These are phyloP conservation scores for Apiospora saccharicola DNA, from an alignment of 2,329 filamentous ascomycete genomes.

Conservation along the genomic window DNA sequence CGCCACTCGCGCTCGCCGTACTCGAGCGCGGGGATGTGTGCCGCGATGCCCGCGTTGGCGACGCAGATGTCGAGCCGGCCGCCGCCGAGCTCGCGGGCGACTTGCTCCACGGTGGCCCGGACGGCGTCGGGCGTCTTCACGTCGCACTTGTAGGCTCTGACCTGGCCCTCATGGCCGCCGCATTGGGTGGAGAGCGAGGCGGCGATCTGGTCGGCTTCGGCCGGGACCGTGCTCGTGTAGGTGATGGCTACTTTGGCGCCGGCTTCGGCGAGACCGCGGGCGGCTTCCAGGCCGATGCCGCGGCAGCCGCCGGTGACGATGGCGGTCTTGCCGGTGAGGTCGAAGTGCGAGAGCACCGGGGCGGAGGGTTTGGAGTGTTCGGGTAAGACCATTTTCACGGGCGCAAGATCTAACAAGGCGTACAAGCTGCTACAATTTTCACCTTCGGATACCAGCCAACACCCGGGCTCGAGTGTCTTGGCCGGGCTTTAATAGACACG, in stretches of 20 bases:
- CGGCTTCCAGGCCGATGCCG: conserved; percentile 43
- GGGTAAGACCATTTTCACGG: conserved; percentile 38
- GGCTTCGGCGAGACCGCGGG: conserved; percentile 40
- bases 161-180: conserved; percentile 29
- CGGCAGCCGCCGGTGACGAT: conserved; percentile 41
- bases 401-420: not conserved
- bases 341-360: conserved; percentile 43
- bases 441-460: not conserved
- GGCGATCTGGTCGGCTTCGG: conserved; percentile 38
- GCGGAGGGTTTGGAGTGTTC: conserved; percentile 39
- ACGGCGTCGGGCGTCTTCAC: conserved; percentile 43
- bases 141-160: conserved; percentile 48
- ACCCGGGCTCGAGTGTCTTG: not conserved
- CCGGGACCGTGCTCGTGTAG: conserved; percentile 40
- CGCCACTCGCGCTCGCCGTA: conserved; percentile 49
- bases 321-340: conserved; percentile 39
- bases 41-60: conserved; percentile 51
- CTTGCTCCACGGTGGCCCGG: conserved; percentile 42
- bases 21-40: conserved; percentile 47
- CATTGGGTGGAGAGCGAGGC: conserved; percentile 29
- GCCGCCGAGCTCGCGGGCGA: conserved; percentile 46
- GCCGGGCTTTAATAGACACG: not conserved
- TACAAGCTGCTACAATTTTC: no score
- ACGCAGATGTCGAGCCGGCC: conserved; percentile 49
- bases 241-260: conserved; percentile 42